Conservation (phyloP, 2,329 filamentous ascomycete genomes). For the Aspergillus transmontanensis region DNA sequence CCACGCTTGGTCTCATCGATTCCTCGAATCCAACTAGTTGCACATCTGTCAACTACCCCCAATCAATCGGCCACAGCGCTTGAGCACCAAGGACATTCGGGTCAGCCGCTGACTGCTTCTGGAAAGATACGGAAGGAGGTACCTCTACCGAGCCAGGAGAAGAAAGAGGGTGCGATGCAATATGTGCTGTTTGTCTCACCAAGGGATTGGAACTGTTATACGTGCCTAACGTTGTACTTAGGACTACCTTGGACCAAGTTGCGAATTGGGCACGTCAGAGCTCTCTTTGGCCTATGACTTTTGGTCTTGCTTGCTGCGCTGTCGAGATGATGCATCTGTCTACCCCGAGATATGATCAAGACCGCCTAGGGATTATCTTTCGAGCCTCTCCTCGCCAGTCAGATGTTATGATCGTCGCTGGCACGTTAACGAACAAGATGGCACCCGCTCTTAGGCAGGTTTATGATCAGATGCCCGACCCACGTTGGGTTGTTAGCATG, state of each 20-base stretch:
- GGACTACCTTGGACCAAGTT: conserved; percentile 65
- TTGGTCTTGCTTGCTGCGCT: conserved; percentile 87
- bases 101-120: conserved; percentile 41
- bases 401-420: conserved; percentile 92
- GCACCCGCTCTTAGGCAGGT: conserved; percentile 85
- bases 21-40: conserved; percentile 39
- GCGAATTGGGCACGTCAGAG: conserved; percentile 87
- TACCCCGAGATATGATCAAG: conserved; percentile 86
- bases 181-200: conserved; percentile 48
- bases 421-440: conserved; percentile 96
- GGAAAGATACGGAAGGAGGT: conserved; percentile 52
- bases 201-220: neutral
- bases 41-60: conserved; percentile 46
- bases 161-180: conserved; percentile 55
- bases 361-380: conserved; percentile 87
- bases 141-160: conserved; percentile 52
- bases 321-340: conserved; percentile 95
- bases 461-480: conserved; percentile 96
- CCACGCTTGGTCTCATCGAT: conserved; percentile 31
- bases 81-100: conserved; percentile 36
- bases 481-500: conserved; percentile 86
- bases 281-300: conserved; percentile 90
- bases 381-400: conserved; percentile 83
- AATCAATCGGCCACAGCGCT: conserved; percentile 47
- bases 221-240: conserved; percentile 16